These are phyloP conservation scores for Pleurotus platypus DNA, from an alignment of 768 basidiomycete species.

Conservation along the genomic window DNA sequence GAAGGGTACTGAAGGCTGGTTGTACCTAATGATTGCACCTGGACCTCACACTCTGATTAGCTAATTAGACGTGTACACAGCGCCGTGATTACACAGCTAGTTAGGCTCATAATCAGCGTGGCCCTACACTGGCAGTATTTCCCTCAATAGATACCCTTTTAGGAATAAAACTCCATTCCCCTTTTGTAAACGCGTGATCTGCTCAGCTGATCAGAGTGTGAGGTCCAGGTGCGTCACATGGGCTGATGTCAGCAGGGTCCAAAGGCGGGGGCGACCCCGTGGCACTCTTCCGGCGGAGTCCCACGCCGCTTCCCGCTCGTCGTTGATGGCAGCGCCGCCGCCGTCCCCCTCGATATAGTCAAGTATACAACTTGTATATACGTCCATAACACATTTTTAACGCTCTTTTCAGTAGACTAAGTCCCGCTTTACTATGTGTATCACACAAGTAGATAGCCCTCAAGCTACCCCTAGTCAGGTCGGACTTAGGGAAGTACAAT, in stretches of 20 bases:
- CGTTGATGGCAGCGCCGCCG: not conserved
- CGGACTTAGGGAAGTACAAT: too few relatives aligned
- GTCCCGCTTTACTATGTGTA: too few relatives aligned
- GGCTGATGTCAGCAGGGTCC: not conserved
- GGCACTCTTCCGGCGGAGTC: too few relatives aligned
- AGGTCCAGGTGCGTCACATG: not conserved
- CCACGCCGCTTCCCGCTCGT: not conserved
- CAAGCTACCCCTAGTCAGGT: too few relatives aligned
- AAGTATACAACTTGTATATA: too few relatives aligned
- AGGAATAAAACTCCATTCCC: not conserved
- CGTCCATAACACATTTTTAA: too few relatives aligned
- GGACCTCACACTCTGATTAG: not conserved
- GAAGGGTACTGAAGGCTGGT: too few relatives aligned
- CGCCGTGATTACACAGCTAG: not conserved
- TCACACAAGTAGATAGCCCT: too few relatives aligned
- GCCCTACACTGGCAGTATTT: conserved; percentile 6
- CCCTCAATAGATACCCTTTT: not conserved
- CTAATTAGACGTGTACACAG: conserved; percentile 1
- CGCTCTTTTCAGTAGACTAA: too few relatives aligned
- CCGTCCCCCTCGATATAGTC: not conserved
- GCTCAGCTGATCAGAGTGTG: not conserved
- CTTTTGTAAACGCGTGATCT: not conserved
- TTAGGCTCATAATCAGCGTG: conserved; percentile 3
- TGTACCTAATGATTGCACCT: too few relatives aligned
- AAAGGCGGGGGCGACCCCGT: not conserved